Base-by-base conservation (phyloP, 345 rosid genomes). In the Abelmoschus esculentus region DNA sequence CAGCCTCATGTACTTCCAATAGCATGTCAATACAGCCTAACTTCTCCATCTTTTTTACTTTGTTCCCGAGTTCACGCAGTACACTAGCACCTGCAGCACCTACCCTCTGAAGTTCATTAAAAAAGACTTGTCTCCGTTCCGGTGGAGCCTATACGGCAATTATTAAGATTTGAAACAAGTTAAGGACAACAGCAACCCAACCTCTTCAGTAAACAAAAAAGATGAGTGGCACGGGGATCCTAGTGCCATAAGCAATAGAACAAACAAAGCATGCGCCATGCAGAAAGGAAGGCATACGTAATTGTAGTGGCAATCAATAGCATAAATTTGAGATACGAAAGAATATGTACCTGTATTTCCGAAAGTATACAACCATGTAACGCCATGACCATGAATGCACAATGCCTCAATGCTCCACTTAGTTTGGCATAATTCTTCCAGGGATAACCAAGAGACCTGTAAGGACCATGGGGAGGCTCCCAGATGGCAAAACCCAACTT, bases 381-480 rank as follows among this genome's bases (percentile, higher is more conserved):
- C 0, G 97, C 96, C 97, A 93, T 90, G 75, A 90, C 92, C 83
- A 77, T 90, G 82, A 93, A 90, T 38, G 98, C 98, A 66, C 97
- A 93, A 78, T 93, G 97, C 88, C 96, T 85, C 72, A 91, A 76
- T 42, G 98, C 89, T 22, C 98, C 98, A 15, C 96, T 89, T 67
- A 91, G 84, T 85, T 83, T 87, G 76, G 87, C 90, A 73, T 89
- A 93, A 78, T 83, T 91, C 84, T 83, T 82, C 98, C 98, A 93
- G 3, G 98, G 98, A 82, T 91, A 93, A 52, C 75, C 64, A 75
- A 93, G 73, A 50, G 85, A 81, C 74, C 49, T 89, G 78, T 91
- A 93, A 32, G 87, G 95, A 76, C 98, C 98, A 18, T 93, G 98
- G 66, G 98, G 98, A 10, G 98, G 98, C 86, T 93, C 98, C 97